Conservation (phyloP, 805 yeast species). For the Ogataea polymorpha region DNA sequence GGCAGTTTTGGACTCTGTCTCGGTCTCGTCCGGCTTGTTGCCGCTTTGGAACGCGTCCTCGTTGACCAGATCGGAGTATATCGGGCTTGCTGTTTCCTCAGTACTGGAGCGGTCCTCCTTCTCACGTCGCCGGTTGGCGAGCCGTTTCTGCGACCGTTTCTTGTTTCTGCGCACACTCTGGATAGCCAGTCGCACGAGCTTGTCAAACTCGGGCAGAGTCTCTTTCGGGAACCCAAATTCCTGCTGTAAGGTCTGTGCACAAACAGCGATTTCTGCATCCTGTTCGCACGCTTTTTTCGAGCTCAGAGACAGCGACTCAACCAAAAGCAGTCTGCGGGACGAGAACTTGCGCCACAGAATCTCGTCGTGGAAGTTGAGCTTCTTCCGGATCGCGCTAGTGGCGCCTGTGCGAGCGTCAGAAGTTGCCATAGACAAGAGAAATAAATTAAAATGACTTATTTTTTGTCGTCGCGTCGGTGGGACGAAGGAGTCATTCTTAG, state of each 20-base stretch:
- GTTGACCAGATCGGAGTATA: slow-evolving; percentile 17
- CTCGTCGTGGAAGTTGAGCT: slow-evolving; percentile 76
- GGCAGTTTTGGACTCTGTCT: slow-evolving; percentile 40
- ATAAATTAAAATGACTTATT: neutral
- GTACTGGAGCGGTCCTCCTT: slow-evolving; percentile 22
- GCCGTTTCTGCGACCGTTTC: slow-evolving; percentile 53
- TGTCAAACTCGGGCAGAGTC: slow-evolving; percentile 73
- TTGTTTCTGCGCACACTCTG: slow-evolving; percentile 90
- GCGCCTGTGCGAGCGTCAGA: slow-evolving; percentile 31
- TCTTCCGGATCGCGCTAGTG: slow-evolving; percentile 45
- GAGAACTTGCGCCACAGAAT: slow-evolving; percentile 85
- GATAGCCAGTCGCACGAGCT: slow-evolving; percentile 86
- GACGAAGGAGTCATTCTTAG: neutral
- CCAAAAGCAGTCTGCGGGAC: slow-evolving; percentile 84
- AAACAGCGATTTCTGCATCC: slow-evolving; percentile 72
- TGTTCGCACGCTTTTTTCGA: slow-evolving; percentile 88
- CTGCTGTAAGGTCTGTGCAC: slow-evolving; percentile 70
- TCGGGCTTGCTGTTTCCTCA: slow-evolving; percentile 27
- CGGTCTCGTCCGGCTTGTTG: slow-evolving; percentile 10
- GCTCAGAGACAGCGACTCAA: slow-evolving; percentile 62
- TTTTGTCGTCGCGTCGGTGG: slow-evolving; percentile 9
- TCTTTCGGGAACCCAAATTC: slow-evolving; percentile 72
- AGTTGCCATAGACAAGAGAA: slow-evolving; percentile 6
- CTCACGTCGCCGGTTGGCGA: slow-evolving; percentile 20
- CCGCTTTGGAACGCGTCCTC: slow-evolving; percentile 17